A percentile compares a stretch with the other conserved stretches of the same genome.
These are phyloP conservation scores for Colletotrichum sp. DNA, from an alignment of 2,329 filamentous ascomycete genomes.

Conservation along the genomic window DNA sequence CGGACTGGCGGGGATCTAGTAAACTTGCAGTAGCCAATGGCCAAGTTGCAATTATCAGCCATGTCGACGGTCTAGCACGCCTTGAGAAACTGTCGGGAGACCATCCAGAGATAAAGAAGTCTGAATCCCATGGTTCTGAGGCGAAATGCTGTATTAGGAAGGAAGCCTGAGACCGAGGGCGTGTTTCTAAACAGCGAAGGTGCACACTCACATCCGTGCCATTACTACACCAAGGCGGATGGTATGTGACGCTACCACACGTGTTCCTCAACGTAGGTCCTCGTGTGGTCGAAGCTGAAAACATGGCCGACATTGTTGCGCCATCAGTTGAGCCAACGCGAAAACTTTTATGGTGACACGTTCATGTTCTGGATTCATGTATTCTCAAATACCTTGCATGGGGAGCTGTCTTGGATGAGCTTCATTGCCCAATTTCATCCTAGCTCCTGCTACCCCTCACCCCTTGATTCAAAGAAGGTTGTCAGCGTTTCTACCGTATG, in stretches of 20 bases:
- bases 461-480: neutral
- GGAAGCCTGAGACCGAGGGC: neutral
- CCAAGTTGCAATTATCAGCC: neutral
- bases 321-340: neutral
- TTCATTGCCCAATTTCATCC: neutral
- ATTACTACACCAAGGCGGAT: neutral
- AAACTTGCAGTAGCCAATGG: neutral
- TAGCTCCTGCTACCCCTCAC: neutral
- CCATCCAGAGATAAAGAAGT: neutral
- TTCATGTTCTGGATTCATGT: neutral
- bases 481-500: accelerated
- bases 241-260: neutral
- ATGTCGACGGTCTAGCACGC: neutral
- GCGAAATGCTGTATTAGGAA: neutral
- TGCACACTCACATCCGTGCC: neutral
- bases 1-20: neutral
- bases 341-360: neutral
- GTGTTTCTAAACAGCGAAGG: neutral
- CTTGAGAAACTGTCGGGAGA: accelerated
- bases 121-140: neutral
- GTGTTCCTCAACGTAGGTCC: accelerated
- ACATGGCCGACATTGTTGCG: neutral
- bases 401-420: neutral
- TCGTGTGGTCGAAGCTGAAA: neutral
- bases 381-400: neutral